Conservation (phyloP, 345 rosid species). For the Hirschfeldia incana region DNA sequence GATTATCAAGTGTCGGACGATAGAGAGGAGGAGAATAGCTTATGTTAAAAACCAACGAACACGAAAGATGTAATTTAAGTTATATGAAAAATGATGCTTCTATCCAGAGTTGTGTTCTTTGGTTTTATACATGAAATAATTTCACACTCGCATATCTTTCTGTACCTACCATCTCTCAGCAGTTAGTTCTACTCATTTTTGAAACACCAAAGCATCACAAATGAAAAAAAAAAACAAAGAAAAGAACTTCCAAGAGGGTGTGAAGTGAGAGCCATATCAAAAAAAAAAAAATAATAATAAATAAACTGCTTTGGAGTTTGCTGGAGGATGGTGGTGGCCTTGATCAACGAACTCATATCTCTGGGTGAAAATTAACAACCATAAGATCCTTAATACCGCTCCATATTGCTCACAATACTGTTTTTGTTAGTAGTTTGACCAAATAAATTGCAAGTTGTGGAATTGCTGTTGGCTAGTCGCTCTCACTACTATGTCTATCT, state of each 20-base stretch:
- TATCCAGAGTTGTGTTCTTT: slow-evolving; percentile 1
- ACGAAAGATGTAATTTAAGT: background rate
- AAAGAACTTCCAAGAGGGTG: background rate
- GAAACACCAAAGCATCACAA: slow-evolving; percentile 27
- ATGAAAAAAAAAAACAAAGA: background rate
- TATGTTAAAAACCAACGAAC: background rate
- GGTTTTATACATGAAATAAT: slow-evolving; percentile 38
- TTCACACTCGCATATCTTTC: slow-evolving; percentile 29
- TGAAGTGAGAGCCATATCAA: slow-evolving; percentile 26
- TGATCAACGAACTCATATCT: slow-evolving; percentile 29
- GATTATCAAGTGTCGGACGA: background rate
- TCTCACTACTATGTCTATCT: slow-evolving; percentile 82
- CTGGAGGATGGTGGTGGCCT: slow-evolving; percentile 34
- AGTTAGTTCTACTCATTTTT: slow-evolving; percentile 31
- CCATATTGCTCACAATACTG: slow-evolving; percentile 34
- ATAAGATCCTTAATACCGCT: slow-evolving; percentile 32
- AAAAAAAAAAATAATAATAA: slow-evolving; percentile 32
- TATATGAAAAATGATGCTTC: slow-evolving; percentile 28
- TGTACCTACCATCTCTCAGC: slow-evolving; percentile 28
- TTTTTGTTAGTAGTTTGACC: slow-evolving; percentile 37
- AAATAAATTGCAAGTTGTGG: slow-evolving; percentile 35
- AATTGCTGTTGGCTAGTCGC: slow-evolving; percentile 63
- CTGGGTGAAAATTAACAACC: slow-evolving; percentile 34
- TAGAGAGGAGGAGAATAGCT: background rate
- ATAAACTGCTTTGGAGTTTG: slow-evolving; percentile 35